Base-by-base conservation (phyloP, 257 asterid genomes). In the Nicotiana tomentosiformis region DNA sequence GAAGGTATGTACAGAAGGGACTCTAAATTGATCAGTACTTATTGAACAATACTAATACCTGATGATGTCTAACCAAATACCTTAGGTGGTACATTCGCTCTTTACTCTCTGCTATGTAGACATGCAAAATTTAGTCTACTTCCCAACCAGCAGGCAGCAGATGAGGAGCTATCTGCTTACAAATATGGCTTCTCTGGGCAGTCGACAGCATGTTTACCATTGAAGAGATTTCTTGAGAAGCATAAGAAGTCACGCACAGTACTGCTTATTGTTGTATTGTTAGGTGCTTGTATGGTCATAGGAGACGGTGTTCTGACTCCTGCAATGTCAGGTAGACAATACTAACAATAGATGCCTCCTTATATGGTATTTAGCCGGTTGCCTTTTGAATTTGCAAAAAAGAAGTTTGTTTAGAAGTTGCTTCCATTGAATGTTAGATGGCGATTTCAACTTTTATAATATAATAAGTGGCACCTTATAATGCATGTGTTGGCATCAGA, bases 111-210 rank as follows among this genome's bases (percentile, higher is more conserved):
- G 85, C 95, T 96, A 46, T 94, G 98, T 83, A 90, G 99, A 85
- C 97, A 96, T 90, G 98, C 98, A 77, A 96, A 96, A 80, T 90
- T 96, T 83, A 88, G 97, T 85, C 91, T 96, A 86, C 99, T 96
- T 90, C 97, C 99, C 68, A 96, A 94, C 90, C 99, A 96, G 84
- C 99, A 96, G 89, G 98, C 99, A 33, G 99, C 99, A 74, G 99
- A 96, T 72, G 99, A 94, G 91, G 99, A 96, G 86, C 92, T 96
- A 69, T 89, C 94, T 51, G 80, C 99, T 66, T 96, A 93, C 89
- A 96, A 90, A 88, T 92, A 91, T 88, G 97, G 98, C 29, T 90
- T 91, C 78, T 65, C 77, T 2, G 90, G 92, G 86, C 98, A 88
- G 82, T 83, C 93, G 83, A 83, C 93, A 51, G 70, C 92, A 46